phyloP scores from a whole-genome alignment of 2,329 filamentous ascomycete species.

The Clonostachys rosea region DNA sequence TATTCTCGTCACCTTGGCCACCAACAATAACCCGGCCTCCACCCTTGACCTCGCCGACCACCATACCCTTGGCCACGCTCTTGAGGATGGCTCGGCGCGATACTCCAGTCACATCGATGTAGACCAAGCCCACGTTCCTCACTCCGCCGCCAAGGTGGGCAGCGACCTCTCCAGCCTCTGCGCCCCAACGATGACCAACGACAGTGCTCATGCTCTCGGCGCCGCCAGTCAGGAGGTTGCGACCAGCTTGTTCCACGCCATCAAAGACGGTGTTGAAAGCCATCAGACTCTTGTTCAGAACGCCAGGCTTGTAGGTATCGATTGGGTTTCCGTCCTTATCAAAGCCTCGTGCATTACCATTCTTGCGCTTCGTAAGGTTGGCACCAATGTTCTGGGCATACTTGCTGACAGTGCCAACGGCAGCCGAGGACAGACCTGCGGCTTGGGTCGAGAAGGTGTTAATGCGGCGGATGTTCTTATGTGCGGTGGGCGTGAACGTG shows the following conservation, averaged over 20 bases:
- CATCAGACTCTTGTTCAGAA: conserved; percentile 94
- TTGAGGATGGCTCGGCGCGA: conserved; percentile 87
- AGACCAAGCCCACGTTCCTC: conserved; percentile 95
- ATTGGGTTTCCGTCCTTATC: conserved; percentile 66
- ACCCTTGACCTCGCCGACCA: conserved; percentile 72
- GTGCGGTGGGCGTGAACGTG: conserved; percentile 82
- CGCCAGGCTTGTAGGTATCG: conserved; percentile 74
- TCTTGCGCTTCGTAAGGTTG: conserved; percentile 50
- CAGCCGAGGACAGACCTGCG: conserved; percentile 76
- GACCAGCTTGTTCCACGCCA: conserved; percentile 83
- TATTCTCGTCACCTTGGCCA: conserved; percentile 25
- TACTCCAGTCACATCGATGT: conserved; percentile 93
- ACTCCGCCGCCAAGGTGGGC: conserved; percentile 75
- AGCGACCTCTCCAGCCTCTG: conserved; percentile 77
- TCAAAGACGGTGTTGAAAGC: conserved; percentile 94
- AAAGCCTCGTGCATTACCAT: conserved; percentile 50
- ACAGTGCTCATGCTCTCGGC: conserved; percentile 79
- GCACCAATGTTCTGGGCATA: conserved; percentile 90
- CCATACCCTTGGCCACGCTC: conserved; percentile 95
- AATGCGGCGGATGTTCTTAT: conserved; percentile 81
- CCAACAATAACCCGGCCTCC: conserved; percentile 72
- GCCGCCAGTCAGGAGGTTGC: conserved; percentile 68
- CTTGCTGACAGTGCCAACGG: conserved; percentile 76
- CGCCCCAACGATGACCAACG: conserved; percentile 84
- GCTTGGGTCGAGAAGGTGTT: conserved; percentile 80